Percentiles rank a stretch among this genome's conserved stretches.
Evolutionary conservation across 2,329 filamentous ascomycete genomes (phyloP).

Genomic region (Pyricularia grisea): DNA sequence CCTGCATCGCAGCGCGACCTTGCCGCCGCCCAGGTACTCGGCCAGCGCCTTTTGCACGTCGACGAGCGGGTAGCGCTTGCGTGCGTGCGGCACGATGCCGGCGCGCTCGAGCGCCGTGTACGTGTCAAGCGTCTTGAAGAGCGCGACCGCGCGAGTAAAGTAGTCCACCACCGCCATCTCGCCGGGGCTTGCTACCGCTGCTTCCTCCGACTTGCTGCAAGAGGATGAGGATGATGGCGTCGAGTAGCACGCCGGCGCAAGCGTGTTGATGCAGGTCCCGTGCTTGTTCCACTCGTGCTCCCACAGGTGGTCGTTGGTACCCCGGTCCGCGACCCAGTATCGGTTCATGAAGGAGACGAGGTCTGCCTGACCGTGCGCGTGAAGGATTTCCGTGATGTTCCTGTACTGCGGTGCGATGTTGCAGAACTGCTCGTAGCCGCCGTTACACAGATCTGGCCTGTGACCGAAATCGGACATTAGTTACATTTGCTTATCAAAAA

Average conservation of each 20-base stretch:
- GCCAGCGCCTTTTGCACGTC: slow-evolving; percentile 32
- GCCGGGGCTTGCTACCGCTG: slow-evolving; percentile 28
- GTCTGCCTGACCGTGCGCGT: slow-evolving; percentile 26
- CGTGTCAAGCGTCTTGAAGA: slow-evolving; percentile 33
- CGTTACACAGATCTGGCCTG: slow-evolving; percentile 35
- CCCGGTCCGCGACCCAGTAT: slow-evolving; percentile 28
- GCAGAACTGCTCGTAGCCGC: slow-evolving; percentile 31
- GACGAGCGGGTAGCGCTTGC: slow-evolving; percentile 30
- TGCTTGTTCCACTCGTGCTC: slow-evolving; percentile 65
- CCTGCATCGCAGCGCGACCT: slow-evolving; percentile 32
- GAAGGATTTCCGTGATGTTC: slow-evolving; percentile 31
- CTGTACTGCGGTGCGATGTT: slow-evolving; percentile 29
- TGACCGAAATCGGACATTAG: background rate
- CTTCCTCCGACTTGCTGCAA: background rate
- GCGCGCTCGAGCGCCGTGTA: slow-evolving; percentile 26
- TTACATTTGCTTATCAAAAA: background rate
- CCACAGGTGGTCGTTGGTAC: slow-evolving; percentile 44
- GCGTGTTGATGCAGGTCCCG: slow-evolving; percentile 62
- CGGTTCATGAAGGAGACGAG: slow-evolving; percentile 30
- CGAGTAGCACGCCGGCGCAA: slow-evolving; percentile 54
- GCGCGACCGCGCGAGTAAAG: slow-evolving; percentile 28
- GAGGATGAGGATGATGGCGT: background rate
- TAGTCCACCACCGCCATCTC: slow-evolving; percentile 36
- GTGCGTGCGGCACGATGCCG: slow-evolving; percentile 25
- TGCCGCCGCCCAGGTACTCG: slow-evolving; percentile 29